phyloP scores from a whole-genome alignment of 371 early-diverging fungal species.

The Lichtheimia ornata region DNA sequence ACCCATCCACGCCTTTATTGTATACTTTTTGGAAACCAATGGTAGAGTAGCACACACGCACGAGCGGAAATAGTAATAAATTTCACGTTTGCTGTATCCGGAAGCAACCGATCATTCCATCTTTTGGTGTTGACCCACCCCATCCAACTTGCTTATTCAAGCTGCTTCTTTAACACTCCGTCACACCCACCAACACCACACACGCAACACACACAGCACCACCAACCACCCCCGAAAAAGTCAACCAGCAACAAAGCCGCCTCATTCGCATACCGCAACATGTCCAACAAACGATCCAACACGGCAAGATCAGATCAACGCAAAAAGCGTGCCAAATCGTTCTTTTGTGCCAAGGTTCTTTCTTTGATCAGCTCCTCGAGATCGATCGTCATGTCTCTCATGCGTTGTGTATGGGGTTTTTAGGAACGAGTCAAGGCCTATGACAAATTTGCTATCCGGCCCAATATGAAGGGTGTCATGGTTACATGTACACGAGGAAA shows the following conservation, averaged over 20 bases:
- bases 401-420: background rate
- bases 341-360: slow-evolving; percentile 24
- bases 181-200: background rate
- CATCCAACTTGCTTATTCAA: background rate
- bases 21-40: no score
- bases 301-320: slow-evolving; percentile 5
- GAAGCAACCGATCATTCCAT: no score
- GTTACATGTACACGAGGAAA: slow-evolving; percentile 62
- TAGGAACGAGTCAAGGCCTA: slow-evolving; percentile 21
- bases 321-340: slow-evolving; percentile 16
- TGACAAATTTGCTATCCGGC: slow-evolving; percentile 49
- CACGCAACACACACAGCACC: no score
- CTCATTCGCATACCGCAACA: background rate
- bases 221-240: background rate
- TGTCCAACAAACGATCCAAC: background rate
- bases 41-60: no score
- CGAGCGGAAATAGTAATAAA: no score
- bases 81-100: no score
- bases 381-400: background rate
- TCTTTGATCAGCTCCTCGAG: background rate
- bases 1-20: no score
- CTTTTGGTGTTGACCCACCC: background rate
- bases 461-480: slow-evolving; percentile 67
- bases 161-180: background rate
- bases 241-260: no score